phyloP scores from a whole-genome alignment of 441 rosid genomes.

The Eruca vesicaria region DNA sequence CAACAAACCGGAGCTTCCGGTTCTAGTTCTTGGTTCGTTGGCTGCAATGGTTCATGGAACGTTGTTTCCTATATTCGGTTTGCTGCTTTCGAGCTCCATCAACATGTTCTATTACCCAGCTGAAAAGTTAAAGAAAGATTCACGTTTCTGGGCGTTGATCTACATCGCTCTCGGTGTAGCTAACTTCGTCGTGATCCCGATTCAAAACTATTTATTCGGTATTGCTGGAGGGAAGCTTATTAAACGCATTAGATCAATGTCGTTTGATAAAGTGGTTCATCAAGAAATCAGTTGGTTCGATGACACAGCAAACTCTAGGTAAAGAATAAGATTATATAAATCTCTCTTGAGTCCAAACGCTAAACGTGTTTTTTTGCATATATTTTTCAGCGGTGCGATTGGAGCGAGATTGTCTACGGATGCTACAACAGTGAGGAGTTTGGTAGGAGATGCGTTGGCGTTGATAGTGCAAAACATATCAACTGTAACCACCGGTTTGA shows the following conservation, averaged over 20 bases:
- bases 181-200: conserved; percentile 34
- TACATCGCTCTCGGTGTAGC: conserved; percentile 37
- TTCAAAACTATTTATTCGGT: conserved; percentile 57
- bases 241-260: conserved; percentile 49
- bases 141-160: conserved; percentile 50
- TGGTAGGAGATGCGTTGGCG: conserved; percentile 70
- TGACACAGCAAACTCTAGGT: conserved; percentile 57
- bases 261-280: conserved; percentile 69
- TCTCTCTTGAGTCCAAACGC: background rate
- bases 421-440: conserved; percentile 50
- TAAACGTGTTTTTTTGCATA: background rate
- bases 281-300: conserved; percentile 84
- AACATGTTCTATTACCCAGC: conserved; percentile 52
- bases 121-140: conserved; percentile 37
- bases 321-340: background rate
- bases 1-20: conserved; percentile 60
- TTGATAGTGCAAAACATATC: conserved; percentile 53
- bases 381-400: conserved; percentile 55
- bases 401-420: conserved; percentile 73
- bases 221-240: conserved; percentile 62
- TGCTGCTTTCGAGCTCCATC: conserved; percentile 58
- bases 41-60: conserved; percentile 57
- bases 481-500: conserved; percentile 48
- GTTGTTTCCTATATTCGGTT: conserved; percentile 57
- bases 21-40: conserved; percentile 46